Evolutionary conservation across 768 basidiomycete species (phyloP), one percentile per base, ranked within the genome.

Genomic region (Podaxis pistillaris): DNA sequence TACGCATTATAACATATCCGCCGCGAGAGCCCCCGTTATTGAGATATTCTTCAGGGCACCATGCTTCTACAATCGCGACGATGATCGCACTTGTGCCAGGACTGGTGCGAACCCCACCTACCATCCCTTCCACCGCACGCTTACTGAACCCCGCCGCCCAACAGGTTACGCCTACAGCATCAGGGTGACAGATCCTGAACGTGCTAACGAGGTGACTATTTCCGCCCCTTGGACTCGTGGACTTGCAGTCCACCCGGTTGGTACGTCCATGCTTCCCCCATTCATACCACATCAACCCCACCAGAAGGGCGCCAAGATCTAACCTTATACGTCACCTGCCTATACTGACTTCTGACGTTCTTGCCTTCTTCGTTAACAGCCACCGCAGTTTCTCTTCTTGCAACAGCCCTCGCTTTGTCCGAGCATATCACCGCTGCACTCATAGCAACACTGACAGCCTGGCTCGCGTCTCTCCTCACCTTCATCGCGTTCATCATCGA

Each of bases 401-500:
- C 91, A 4, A 75, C 90, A 66, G 70, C 85, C 51, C 73, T 87
- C 62, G 84, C 86, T 2, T 76, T 91, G 56, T 88, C 86, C 24
- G 79, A 82, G 40, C 85, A 87, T 62, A 63, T 73, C 41, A 83
- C 79, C 8, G 76, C 89, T 33, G 81, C 84, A 17, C 81, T 92
- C 40, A 64, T 89, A 56, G 88, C 90, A 1, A 79, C 89, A 22
- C 68, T 90, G 26, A 71, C 84, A n/a, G 80, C 91, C 12, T 90
- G 90, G 81, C 77, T 92, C 58, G 89, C 89, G 7, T 87, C 89
- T 0, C 64, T 81, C 22, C 70, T 93, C 49, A 84, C 90, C 2
- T 75, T 92, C 60, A 83, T 92, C 64, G 86, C 90, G 1, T 91
- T 93, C 69, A 83, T 83, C 46, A 84, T 90, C 71, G 90, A 94